phyloP scores from a whole-genome alignment of 1,139 yeast genomes.

The Taiozyma sp. region DNA sequence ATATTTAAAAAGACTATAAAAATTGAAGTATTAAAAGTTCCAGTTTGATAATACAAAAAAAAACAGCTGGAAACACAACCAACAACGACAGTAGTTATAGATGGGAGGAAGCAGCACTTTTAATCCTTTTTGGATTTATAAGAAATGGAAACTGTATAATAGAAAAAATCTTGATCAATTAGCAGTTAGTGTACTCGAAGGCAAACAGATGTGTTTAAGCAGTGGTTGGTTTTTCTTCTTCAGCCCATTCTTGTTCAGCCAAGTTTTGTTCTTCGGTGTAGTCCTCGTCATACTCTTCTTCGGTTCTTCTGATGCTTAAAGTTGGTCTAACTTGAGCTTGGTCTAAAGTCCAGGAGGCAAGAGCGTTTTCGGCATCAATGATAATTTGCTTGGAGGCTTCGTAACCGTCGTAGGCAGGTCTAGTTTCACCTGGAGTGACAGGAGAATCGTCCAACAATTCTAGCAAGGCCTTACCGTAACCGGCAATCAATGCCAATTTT shows the following conservation, averaged over 20 bases:
- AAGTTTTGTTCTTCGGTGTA: slow-evolving; percentile 38
- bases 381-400: slow-evolving; percentile 98
- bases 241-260: slow-evolving; percentile 43
- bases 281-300: slow-evolving; percentile 50
- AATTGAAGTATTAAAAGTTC: slow-evolving; percentile 6
- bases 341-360: slow-evolving; percentile 95
- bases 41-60: background rate
- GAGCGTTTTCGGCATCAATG: slow-evolving; percentile 93
- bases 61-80: background rate
- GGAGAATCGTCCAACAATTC: slow-evolving; percentile 95
- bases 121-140: background rate
- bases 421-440: slow-evolving; percentile 98
- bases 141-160: background rate
- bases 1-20: slow-evolving; percentile 1
- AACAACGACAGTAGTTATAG: background rate
- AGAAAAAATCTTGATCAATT: background rate
- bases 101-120: background rate
- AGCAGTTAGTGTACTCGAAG: too few relatives aligned
- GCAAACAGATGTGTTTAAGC: slow-evolving; percentile 9
- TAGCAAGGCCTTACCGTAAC: slow-evolving; percentile 95
- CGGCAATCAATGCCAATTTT: slow-evolving; percentile 94
- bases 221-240: slow-evolving; percentile 31
- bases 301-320: slow-evolving; percentile 71
- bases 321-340: slow-evolving; percentile 95
- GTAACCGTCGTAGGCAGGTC: slow-evolving; percentile 97